Evolutionary conservation across 176 grass and related monocot species (phyloP).

Genomic region (Juncus inflexus): DNA sequence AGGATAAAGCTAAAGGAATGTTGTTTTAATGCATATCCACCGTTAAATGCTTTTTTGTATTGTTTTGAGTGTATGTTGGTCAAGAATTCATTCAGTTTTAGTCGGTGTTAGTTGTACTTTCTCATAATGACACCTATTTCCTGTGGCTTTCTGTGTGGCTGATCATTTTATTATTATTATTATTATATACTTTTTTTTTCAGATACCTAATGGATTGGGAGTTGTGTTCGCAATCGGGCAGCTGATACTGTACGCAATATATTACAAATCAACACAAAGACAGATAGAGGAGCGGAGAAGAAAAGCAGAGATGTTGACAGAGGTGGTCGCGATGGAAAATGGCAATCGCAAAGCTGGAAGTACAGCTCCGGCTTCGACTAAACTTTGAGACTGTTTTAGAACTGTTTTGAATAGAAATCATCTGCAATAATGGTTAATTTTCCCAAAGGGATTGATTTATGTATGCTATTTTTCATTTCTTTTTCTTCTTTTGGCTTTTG

Average conservation of each 20-base stretch:
- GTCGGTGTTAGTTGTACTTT: too few species aligned
- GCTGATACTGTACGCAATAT: conserved; percentile 69
- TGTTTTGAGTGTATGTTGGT: too few species aligned
- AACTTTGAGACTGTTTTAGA: background rate
- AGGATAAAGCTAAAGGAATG: too few species aligned
- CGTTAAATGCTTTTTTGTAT: too few species aligned
- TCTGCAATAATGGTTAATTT: background rate
- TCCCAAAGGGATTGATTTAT: background rate
- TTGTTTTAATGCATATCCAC: too few species aligned
- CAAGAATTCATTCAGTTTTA: too few species aligned
- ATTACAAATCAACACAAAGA: conserved; percentile 82
- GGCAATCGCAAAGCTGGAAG: conserved; percentile 17
- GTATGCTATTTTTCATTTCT: background rate
- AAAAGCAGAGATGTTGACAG: conserved; percentile 54
- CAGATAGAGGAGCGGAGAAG: conserved; percentile 58
- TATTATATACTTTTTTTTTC: background rate
- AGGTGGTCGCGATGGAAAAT: conserved; percentile 51
- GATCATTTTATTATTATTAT: too few species aligned
- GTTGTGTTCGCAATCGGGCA: conserved; percentile 62
- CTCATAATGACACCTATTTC: too few species aligned
- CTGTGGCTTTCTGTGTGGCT: too few species aligned
- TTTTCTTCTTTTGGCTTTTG: background rate
- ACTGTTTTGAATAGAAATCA: too few species aligned
- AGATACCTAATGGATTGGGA: conserved; percentile 87
- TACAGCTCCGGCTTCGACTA: background rate